A percentile compares a stretch with the other conserved stretches of the same genome.
phyloP scores from a whole-genome alignment of 441 rosid genomes.

The Aquilaria agallochum region DNA sequence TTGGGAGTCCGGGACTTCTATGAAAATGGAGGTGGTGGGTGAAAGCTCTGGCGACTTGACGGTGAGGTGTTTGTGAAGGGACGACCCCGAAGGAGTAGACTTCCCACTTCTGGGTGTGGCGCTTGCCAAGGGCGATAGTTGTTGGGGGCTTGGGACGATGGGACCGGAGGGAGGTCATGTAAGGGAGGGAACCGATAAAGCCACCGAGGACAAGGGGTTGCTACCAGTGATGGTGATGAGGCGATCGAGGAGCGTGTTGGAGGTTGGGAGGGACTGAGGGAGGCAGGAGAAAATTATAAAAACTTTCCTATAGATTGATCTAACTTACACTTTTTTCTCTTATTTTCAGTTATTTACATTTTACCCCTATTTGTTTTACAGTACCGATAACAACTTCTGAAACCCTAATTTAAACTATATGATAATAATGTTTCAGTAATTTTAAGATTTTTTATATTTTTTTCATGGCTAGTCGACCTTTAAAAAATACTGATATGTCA shows the following conservation, averaged over 20 bases:
- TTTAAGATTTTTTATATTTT: too few relatives aligned
- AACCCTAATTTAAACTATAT: too few relatives aligned
- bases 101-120: conserved; percentile 81
- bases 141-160: conserved; percentile 33
- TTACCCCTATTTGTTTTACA: too few relatives aligned
- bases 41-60: conserved; percentile 86
- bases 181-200: conserved; percentile 75
- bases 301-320: too few relatives aligned
- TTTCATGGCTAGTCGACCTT: too few relatives aligned
- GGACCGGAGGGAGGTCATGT: conserved; percentile 52
- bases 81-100: conserved; percentile 83
- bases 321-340: too few relatives aligned
- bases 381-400: too few relatives aligned
- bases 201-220: conserved; percentile 70
- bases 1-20: conserved; percentile 53
- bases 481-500: too few relatives aligned
- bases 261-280: too few relatives aligned
- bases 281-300: too few relatives aligned
- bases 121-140: conserved; percentile 54
- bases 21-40: conserved; percentile 52
- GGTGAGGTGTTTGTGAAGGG: conserved; percentile 65
- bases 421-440: too few relatives aligned
- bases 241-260: conserved; percentile 6
- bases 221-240: conserved; percentile 65
- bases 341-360: too few relatives aligned